phyloP scores from a whole-genome alignment of 148 eudicot species.

The Hydrangea macrophylla region DNA sequence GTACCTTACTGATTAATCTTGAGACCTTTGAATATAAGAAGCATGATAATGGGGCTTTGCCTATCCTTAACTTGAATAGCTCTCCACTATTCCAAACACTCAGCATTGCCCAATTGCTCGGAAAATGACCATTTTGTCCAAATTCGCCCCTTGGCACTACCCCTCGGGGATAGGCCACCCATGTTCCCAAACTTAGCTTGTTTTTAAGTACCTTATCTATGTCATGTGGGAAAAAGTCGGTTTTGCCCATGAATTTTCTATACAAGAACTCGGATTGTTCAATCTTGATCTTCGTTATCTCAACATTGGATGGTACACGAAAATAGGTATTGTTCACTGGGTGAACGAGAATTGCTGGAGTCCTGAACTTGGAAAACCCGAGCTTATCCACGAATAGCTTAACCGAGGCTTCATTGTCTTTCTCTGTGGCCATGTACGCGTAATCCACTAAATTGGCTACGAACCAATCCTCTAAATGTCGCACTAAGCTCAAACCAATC shows the following conservation, averaged over 20 bases:
- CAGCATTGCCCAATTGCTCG: slow-evolving; percentile 30
- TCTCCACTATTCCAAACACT: slow-evolving; percentile 36
- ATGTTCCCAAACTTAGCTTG: slow-evolving; percentile 26
- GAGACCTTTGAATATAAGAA: slow-evolving; percentile 9
- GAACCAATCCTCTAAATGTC: slow-evolving; percentile 27
- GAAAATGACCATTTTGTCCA: slow-evolving; percentile 1
- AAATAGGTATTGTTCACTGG: slow-evolving; percentile 2
- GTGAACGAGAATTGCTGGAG: slow-evolving; percentile 25
- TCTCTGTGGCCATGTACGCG: slow-evolving; percentile 35
- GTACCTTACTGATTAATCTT: slow-evolving; percentile 10
- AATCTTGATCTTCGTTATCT: slow-evolving; percentile 16
- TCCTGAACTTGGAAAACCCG: slow-evolving; percentile 23
- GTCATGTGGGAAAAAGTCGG: slow-evolving; percentile 30
- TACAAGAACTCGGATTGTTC: slow-evolving; percentile 26
- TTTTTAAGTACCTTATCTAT: slow-evolving; percentile 23
- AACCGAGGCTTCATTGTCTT: slow-evolving; percentile 26
- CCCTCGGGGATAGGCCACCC: slow-evolving; percentile 24
- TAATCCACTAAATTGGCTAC: slow-evolving; percentile 18
- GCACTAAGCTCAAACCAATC: slow-evolving; percentile 25
- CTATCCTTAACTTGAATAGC: slow-evolving; percentile 23
- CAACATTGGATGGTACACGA: background rate
- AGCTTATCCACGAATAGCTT: slow-evolving; percentile 24
- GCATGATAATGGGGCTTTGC: slow-evolving; percentile 19
- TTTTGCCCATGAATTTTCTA: slow-evolving; percentile 16
- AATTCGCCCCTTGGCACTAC: background rate